Conservation (phyloP, 768 basidiomycete species). For the Boletus huronensis region DNA sequence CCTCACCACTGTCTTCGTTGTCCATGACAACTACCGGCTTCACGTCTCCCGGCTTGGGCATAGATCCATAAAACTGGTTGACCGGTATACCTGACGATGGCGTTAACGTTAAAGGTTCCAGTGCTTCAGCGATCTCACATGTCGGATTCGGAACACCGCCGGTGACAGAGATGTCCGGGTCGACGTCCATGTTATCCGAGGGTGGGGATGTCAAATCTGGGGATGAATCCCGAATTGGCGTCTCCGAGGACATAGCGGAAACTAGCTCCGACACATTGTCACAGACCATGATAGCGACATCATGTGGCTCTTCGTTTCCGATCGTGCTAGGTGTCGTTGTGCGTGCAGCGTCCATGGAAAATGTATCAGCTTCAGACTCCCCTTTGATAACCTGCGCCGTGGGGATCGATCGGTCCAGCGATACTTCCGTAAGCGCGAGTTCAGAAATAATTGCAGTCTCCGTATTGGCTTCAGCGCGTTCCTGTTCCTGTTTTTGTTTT, state of each 20-base stretch:
- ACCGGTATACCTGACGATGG: constrained; percentile 14
- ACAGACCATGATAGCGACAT: constrained; percentile 1
- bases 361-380: constrained; percentile 15
- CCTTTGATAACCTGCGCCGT: background rate
- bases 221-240: constrained; percentile 13
- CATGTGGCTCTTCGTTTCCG: constrained; percentile 15
- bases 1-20: constrained; percentile 27
- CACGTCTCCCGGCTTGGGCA: background rate
- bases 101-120: constrained; percentile 4
- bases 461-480: background rate
- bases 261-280: constrained; percentile 7
- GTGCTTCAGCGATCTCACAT: background rate
- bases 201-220: constrained; percentile 17
- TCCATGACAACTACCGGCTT: constrained; percentile 11
- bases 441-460: constrained; percentile 1
- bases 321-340: constrained; percentile 20
- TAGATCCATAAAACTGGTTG: constrained; percentile 23
- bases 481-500: constrained; percentile 17
- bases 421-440: background rate
- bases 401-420: background rate
- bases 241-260: constrained; percentile 6
- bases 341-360: constrained; percentile 16
- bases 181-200: constrained; percentile 30
- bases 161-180: background rate
- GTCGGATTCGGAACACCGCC: background rate